Evolutionary conservation across 1,284 basidiomycete species (phyloP), one percentile per base, ranked within the genome.

Genomic region (Trametes sp.): DNA sequence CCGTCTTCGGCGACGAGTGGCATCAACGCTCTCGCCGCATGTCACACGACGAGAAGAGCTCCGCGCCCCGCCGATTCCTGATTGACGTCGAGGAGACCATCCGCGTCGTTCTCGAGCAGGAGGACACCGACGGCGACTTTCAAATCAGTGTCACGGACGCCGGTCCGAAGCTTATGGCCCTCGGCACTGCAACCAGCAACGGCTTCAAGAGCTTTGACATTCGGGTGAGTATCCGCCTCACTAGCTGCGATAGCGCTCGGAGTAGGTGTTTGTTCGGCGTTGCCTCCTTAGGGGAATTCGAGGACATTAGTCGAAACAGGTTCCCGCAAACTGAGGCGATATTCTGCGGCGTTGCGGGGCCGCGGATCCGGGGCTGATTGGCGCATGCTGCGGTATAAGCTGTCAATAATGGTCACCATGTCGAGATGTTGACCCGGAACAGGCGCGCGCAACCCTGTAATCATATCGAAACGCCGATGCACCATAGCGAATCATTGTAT

Each of bases 71-170:
- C 48, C 90, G 95, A 33, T 99, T 98, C 81, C 85, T 98, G 41
- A 95, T 99, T 65, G 97, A 98, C 72, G 97, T 99, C n/a, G 97
- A 99, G 73, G 96, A 98, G 79, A 99, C 97, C 33, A 96, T 99
- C 76, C 89, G 96, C 50, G 88, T 98, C 63, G 89, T 99, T 7
- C 88, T 99, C 35, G 95, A 98, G 76, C 98, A 99, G 75, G 97
- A 99, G 75, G 97, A 99, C 76, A 98, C 97, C 5, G 96, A 99
- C 70, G 93, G 93, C 51, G 95, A 99, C 78, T 96, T 96, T 75
- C 92, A 98, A 80, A 98, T 99, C 73, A 96, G 94, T 69, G 89
- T 98, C 73, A 96, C 94, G 23, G 97, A 99, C 76, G 94, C 95
- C 63, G 97, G 97, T 7, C 98, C 97, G 13, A 99, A 99, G 81